Base-by-base conservation (phyloP, 202 grass and related monocot species). In the Schoenoplectus triqueter region DNA sequence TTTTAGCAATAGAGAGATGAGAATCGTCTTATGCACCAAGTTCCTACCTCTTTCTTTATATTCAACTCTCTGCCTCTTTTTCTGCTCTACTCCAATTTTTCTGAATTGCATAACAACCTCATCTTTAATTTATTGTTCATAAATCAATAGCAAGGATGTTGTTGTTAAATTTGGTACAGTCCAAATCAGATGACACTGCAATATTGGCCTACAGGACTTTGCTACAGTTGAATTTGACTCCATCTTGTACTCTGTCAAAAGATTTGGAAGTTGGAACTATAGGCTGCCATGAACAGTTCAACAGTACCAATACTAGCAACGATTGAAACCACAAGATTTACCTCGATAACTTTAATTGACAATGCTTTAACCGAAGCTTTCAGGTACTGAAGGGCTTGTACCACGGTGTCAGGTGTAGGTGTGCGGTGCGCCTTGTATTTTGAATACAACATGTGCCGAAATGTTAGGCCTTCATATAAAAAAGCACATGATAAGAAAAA, bases 351-450 rank as follows among this genome's bases (percentile, higher is more conserved):
- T 98, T 95, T 98, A 39, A 98, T 91, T 13, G 91, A 90, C 91
- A 95, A 92, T 14, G 93, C 96, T 71, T 95, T 98, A 83, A 98
- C 91, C 61, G 96, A 95, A 87, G 96, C 96, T 89, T 98, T 98
- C 63, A 98, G 64, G 84, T 98, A 98, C 82, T 95, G 93, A 90
- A 95, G 87, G 56, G 81, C 91, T 88, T 98, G 93, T 83, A 94
- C 89, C 86, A 98, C 85, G 2, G 96, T 98, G 78, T 98, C 96
- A 52, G 96, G 96, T 60, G 96, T 98, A 68, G 93, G 90, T 73
- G 66, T 91, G 69, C 96, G 91, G 48, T 95, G 95, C 74, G 91
- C 92, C 86, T 98, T 98, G 79, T 98, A 98, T 79, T 91, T 86
- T 82, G 96, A 90, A 65, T 95, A 98, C 80, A 95, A 71, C 90